These are phyloP conservation scores for Chytridium lagenaria DNA, from an alignment of 371 early-diverging fungal species.

Conservation along the genomic window DNA sequence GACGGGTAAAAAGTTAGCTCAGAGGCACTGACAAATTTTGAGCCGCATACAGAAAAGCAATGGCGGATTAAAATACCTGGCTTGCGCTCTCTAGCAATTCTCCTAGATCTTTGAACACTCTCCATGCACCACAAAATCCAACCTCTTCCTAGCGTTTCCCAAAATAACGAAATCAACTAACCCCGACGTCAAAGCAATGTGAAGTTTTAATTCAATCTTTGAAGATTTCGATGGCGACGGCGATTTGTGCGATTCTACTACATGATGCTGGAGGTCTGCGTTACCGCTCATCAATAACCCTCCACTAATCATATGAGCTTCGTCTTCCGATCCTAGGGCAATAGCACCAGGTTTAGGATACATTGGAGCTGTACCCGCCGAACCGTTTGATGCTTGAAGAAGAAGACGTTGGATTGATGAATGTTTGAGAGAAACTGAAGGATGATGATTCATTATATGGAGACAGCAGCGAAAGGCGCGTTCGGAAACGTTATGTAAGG, in stretches of 20 bases:
- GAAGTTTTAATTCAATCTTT: not conserved
- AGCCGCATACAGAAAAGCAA: not conserved
- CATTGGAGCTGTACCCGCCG: not conserved
- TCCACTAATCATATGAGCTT: not conserved
- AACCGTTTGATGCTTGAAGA: not conserved
- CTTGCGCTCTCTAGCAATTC: not conserved
- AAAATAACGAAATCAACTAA: not conserved
- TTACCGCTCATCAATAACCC: not conserved
- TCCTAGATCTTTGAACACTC: not conserved
- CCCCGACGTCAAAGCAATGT: not conserved
- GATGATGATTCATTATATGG: not conserved
- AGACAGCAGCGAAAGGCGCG: not conserved
- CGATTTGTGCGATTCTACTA: not conserved
- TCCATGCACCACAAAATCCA: slow-evolving; percentile 3
- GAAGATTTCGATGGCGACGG: not conserved
- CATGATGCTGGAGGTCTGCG: not conserved
- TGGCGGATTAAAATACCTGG: not conserved
- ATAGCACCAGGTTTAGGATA: not conserved
- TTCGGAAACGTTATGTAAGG: not conserved
- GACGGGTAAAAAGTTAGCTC: not conserved
- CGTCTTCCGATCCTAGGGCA: not conserved
- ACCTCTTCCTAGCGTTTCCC: not conserved
- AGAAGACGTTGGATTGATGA: not conserved
- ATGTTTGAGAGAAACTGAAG: not conserved
- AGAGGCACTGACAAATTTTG: not conserved